Evolutionary conservation across 495 filamentous ascomycete species (phyloP), one percentile per base, ranked within the genome.

Genomic region (Penicillium herquei): DNA sequence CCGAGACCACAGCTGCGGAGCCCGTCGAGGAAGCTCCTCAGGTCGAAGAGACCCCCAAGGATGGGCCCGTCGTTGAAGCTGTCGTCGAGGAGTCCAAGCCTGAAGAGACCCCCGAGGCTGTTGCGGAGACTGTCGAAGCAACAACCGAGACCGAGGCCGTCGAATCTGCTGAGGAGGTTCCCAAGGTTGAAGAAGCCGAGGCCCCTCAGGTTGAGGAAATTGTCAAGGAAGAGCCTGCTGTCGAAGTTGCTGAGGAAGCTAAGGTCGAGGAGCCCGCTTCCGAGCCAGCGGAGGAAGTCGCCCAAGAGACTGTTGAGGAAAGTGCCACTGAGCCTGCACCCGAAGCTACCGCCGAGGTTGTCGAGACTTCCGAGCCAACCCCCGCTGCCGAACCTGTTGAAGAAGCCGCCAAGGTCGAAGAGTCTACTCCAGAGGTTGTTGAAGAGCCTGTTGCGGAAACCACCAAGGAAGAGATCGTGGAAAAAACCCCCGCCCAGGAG

Each of bases 291-390:
- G 35, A 42, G 39, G 39, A 42, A 9, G 39, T 42, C 14, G 11
- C 39, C 10, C n/a, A 41, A 8, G 39, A 41, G 39, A n/a, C 39
- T 41, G 8, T 7, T 9, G 18, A 30, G 6, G 16, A 16, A 11
- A 45, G 55, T n/a, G 12, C 34, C 11, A 18, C 45, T 10, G 55
- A 54, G 17, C 17, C 50, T 43, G 21, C 51, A 12, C 21, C 53
- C 33, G 50, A 55, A 21, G 11, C 50, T 21, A 32, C 39, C 31
- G 18, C 52, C 4, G 35, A 53, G 30, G 8, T 26, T 26, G 21
- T 26, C 21, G 21, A 26, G 21, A 26, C 21, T 4, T 4, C 21
- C 4, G 21, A 26, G 21, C 21, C 21, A 26, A 26, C 55, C 31
- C 7, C n/a, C 0, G 39, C 17, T 10, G 17, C 51, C 31, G 39